phyloP scores from a whole-genome alignment of 1,139 yeast species.

The Pichia terricola region DNA sequence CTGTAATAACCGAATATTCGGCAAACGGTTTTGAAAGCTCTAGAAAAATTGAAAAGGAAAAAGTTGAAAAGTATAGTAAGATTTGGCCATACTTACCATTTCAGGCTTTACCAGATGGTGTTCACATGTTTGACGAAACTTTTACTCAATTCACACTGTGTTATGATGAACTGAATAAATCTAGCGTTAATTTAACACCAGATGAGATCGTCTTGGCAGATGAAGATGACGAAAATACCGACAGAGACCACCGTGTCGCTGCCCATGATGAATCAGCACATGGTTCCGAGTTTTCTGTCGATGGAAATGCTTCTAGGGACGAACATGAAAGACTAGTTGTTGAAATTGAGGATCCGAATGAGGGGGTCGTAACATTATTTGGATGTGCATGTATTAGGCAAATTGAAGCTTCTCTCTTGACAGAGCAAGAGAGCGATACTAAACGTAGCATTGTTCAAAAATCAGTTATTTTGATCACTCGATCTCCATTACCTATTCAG shows the following conservation, averaged over 20 bases:
- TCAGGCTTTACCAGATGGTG: constrained; percentile 94
- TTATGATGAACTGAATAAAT: constrained; percentile 50
- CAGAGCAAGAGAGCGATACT: constrained; percentile 37
- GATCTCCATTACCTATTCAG: constrained; percentile 82
- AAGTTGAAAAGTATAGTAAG: constrained; percentile 30
- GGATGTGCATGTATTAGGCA: constrained; percentile 94
- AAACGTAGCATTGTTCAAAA: constrained; percentile 89
- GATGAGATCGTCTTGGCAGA: constrained; percentile 16
- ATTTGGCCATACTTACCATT: constrained; percentile 89
- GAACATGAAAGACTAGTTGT: constrained; percentile 1
- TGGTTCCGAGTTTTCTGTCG: not conserved
- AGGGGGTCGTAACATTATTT: constrained; percentile 57
- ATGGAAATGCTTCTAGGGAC: constrained; percentile 2
- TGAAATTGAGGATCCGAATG: constrained; percentile 12
- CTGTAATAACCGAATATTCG: constrained; percentile 26
- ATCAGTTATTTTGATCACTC: constrained; percentile 70
- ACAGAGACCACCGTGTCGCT: not conserved
- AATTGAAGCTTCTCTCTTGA: constrained; percentile 52
- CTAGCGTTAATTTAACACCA: constrained; percentile 30
- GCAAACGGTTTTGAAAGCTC: constrained; percentile 4
- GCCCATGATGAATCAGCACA: constrained; percentile 24
- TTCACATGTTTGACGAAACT: constrained; percentile 85
- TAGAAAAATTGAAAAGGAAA: constrained; percentile 11
- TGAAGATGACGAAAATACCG: constrained; percentile 17
- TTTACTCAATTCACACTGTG: constrained; percentile 82